A percentile compares a stretch with the other conserved stretches of the same genome.
phyloP scores from a whole-genome alignment of 169 alveolate species.

The Plasmodium knowlesi region DNA sequence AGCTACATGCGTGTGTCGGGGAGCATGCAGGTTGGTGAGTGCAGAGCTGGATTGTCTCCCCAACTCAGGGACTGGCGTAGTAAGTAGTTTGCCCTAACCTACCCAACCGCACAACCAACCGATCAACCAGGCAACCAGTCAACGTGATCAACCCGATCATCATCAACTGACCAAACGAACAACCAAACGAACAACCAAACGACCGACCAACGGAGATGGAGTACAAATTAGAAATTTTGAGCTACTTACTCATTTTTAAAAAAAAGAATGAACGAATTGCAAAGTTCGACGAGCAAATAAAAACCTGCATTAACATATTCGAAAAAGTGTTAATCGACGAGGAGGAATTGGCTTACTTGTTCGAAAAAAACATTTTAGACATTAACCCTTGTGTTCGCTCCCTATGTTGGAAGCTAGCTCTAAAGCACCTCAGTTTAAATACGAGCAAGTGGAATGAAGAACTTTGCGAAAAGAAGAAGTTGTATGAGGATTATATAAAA shows the following conservation, averaged over 20 bases:
- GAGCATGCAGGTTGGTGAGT: neutral
- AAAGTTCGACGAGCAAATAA: slow-evolving; percentile 64
- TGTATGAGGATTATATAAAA: slow-evolving; percentile 67
- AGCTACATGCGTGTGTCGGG: neutral
- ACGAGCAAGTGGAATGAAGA: slow-evolving; percentile 68
- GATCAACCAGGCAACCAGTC: too few species aligned
- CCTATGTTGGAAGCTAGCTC: slow-evolving; percentile 74
- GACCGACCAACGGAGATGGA: slow-evolving; percentile 60
- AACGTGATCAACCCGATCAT: too few species aligned
- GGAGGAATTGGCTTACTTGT: slow-evolving; percentile 43
- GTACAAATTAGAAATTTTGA: slow-evolving; percentile 58
- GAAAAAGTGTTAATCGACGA: slow-evolving; percentile 65
- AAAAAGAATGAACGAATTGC: slow-evolving; percentile 65
- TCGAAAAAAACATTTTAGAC: slow-evolving; percentile 68
- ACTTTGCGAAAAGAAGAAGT: slow-evolving; percentile 39
- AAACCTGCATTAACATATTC: slow-evolving; percentile 65
- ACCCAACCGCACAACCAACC: neutral
- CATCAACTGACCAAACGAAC: too few species aligned
- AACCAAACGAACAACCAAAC: too few species aligned
- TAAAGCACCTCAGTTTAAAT: slow-evolving; percentile 68
- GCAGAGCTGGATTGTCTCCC: neutral
- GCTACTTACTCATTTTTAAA: slow-evolving; percentile 63
- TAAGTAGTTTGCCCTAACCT: neutral
- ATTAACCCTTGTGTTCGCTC: slow-evolving; percentile 73
- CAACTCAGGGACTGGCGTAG: neutral